phyloP scores from a whole-genome alignment of 345 rosid species.

The Eucalyptus caleyi region DNA sequence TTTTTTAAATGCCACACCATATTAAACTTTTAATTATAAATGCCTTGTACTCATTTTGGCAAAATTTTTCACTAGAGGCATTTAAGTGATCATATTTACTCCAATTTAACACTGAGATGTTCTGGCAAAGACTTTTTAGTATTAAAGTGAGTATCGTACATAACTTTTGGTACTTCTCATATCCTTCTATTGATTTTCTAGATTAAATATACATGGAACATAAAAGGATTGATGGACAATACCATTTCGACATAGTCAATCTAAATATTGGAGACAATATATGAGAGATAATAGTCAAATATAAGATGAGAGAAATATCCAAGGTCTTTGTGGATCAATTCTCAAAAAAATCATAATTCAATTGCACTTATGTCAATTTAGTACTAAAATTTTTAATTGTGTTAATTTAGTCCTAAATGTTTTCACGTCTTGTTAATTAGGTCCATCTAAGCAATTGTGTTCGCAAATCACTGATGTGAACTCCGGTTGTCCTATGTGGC shows the following conservation, averaged over 20 bases:
- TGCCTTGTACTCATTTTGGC: accelerated
- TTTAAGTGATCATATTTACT: too few species aligned
- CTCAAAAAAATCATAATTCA: background rate
- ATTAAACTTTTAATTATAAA: too few species aligned
- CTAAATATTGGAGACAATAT: too few species aligned
- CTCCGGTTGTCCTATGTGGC: accelerated
- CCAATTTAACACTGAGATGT: too few species aligned
- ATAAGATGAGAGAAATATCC: background rate
- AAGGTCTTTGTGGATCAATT: background rate
- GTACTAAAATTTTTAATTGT: too few species aligned
- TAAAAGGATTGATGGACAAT: background rate
- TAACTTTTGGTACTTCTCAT: accelerated
- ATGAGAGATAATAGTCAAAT: background rate
- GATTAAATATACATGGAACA: background rate
- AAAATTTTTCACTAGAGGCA: accelerated
- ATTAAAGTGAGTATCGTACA: accelerated
- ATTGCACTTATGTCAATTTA: background rate
- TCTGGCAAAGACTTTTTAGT: too few species aligned
- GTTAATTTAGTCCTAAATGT: too few species aligned
- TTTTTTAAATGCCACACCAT: too few species aligned
- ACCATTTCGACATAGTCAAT: background rate
- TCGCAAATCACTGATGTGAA: accelerated
- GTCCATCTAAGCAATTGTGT: accelerated
- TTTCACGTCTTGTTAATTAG: too few species aligned
- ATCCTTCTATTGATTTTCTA: background rate